A percentile compares a stretch with the other conserved stretches of the same genome.
phyloP scores from a whole-genome alignment of 1,284 basidiomycete species.

The Pascua sp. region DNA sequence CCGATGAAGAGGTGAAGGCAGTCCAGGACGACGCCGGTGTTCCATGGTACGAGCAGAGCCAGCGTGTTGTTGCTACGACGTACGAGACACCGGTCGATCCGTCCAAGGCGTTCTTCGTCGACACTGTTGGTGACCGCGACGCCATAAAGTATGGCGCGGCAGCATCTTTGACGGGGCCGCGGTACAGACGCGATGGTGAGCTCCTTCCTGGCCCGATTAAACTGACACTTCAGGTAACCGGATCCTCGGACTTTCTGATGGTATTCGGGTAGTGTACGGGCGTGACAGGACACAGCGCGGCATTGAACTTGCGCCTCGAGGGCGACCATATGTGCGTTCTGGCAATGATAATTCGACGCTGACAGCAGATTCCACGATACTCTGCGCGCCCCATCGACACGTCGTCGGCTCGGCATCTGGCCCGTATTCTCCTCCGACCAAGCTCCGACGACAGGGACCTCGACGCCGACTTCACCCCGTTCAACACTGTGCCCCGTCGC shows the following conservation, averaged over 20 bases:
- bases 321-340: slow-evolving; percentile 22
- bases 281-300: slow-evolving; percentile 31
- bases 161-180: slow-evolving; percentile 23
- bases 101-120: slow-evolving; percentile 24
- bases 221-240: slow-evolving; percentile 20
- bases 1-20: background rate
- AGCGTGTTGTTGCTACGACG: background rate
- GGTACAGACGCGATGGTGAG: slow-evolving; percentile 33
- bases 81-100: slow-evolving; percentile 13
- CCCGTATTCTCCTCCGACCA: slow-evolving; percentile 12
- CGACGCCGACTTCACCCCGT: slow-evolving; percentile 2
- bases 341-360: background rate
- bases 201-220: background rate
- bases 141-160: slow-evolving; percentile 21
- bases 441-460: slow-evolving; percentile 1
- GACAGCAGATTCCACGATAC: slow-evolving; percentile 16
- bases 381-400: slow-evolving; percentile 11
- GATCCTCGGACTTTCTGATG: slow-evolving; percentile 23
- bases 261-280: slow-evolving; percentile 27
- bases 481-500: slow-evolving; percentile 2
- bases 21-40: slow-evolving; percentile 17
- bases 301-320: slow-evolving; percentile 27
- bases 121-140: slow-evolving; percentile 34
- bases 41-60: slow-evolving; percentile 34
- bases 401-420: slow-evolving; percentile 7